These are phyloP conservation scores for Chimonanthus praecox DNA, from an alignment of 164 flowering plant genomes.

Conservation along the genomic window DNA sequence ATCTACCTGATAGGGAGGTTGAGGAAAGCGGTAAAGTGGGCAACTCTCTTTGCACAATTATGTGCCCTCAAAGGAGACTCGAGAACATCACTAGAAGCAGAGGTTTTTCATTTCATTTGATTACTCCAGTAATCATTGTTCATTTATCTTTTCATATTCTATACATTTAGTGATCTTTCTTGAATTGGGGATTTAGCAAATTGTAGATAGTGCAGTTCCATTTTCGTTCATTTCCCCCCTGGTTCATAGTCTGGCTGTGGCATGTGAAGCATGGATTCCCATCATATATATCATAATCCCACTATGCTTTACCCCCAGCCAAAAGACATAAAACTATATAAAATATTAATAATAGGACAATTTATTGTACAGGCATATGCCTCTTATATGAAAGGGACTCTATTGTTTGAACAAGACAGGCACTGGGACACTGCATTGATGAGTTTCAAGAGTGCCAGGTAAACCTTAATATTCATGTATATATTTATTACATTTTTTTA, in stretches of 20 bases:
- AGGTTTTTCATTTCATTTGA: constrained; percentile 38
- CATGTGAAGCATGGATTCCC: background rate
- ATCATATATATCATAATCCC: background rate
- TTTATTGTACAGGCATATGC: constrained; percentile 74
- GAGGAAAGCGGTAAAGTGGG: constrained; percentile 96
- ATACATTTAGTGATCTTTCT: background rate
- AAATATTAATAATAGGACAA: too few relatives aligned
- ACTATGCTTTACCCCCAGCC: too few relatives aligned
- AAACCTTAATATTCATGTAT: background rate
- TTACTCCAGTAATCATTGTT: background rate
- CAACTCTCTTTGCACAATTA: constrained; percentile 67
- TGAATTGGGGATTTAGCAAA: background rate
- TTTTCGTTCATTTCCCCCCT: background rate
- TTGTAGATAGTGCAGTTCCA: background rate
- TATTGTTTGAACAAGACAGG: constrained; percentile 89
- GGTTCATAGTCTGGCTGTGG: background rate
- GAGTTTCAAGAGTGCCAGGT: constrained; percentile 94
- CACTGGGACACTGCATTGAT: constrained; percentile 85
- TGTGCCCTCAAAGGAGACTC: constrained; percentile 92
- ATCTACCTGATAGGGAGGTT: constrained; percentile 81
- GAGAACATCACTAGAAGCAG: constrained; percentile 93
- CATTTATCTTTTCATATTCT: background rate
- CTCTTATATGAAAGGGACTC: constrained; percentile 80
- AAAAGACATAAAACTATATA: too few relatives aligned
- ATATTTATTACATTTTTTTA: background rate